Evolutionary conservation across 441 rosid species (phyloP).

Genomic region (Gossypium gossypioides): DNA sequence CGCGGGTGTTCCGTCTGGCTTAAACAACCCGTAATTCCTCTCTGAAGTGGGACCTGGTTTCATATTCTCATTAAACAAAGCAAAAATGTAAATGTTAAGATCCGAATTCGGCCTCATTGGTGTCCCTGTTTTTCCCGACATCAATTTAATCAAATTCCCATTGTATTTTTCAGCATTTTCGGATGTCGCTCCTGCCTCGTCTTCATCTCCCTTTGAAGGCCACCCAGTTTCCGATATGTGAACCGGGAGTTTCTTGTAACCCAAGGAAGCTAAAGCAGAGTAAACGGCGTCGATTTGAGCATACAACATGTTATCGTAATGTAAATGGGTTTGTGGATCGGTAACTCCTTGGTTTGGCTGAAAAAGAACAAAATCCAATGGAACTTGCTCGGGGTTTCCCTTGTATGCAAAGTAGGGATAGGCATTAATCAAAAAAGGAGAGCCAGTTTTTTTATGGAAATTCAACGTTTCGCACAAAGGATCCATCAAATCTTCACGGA

Average conservation of each 20-base stretch:
- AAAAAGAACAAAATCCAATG: slow-evolving; percentile 67
- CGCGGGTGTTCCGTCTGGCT: slow-evolving; percentile 70
- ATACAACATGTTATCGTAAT: slow-evolving; percentile 76
- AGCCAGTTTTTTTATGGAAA: slow-evolving; percentile 53
- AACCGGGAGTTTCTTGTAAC: slow-evolving; percentile 47
- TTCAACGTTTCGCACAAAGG: slow-evolving; percentile 41
- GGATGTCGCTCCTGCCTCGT: slow-evolving; percentile 67
- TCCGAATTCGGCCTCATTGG: slow-evolving; percentile 57
- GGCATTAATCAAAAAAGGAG: slow-evolving; percentile 74
- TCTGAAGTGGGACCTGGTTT: slow-evolving; percentile 91
- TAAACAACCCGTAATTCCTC: slow-evolving; percentile 85
- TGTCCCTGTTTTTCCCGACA: slow-evolving; percentile 53
- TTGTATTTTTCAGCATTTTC: slow-evolving; percentile 78
- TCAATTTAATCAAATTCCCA: slow-evolving; percentile 56
- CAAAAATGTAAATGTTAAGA: slow-evolving; percentile 54
- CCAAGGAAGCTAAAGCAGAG: slow-evolving; percentile 50
- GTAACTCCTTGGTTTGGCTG: slow-evolving; percentile 59
- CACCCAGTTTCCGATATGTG: slow-evolving; percentile 91
- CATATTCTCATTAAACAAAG: slow-evolving; percentile 83
- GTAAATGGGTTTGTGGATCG: slow-evolving; percentile 57
- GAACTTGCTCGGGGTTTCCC: slow-evolving; percentile 56
- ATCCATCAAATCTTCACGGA: slow-evolving; percentile 47
- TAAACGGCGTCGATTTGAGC: slow-evolving; percentile 80
- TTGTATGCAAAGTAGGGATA: slow-evolving; percentile 92
- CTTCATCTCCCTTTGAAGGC: slow-evolving; percentile 86